phyloP scores from a whole-genome alignment of 2,329 filamentous ascomycete genomes.

The Hymenoscyphus albidus region DNA sequence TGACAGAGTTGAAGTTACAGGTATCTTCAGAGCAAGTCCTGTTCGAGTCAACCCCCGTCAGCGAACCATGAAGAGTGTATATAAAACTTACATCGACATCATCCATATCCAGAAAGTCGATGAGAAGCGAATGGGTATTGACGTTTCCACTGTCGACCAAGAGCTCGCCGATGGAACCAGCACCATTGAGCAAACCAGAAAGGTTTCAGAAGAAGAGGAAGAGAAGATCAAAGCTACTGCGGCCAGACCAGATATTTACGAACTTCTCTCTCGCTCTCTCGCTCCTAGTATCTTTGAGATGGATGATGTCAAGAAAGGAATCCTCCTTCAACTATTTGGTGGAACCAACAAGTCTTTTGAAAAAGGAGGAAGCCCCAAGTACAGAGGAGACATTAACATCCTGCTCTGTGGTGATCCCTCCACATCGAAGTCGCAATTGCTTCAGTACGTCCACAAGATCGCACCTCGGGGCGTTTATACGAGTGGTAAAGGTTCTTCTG shows the following conservation, averaged over 20 bases:
- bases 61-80: constrained; percentile 86
- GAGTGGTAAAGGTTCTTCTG: constrained; percentile 71
- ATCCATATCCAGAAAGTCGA: constrained; percentile 96
- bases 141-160: constrained; percentile 81
- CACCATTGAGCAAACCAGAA: constrained; percentile 78
- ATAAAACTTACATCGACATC: constrained; percentile 97
- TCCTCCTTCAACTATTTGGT: constrained; percentile 91
- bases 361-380: constrained; percentile 91
- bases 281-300: constrained; percentile 96
- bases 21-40: constrained; percentile 92
- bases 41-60: constrained; percentile 93
- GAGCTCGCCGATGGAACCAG: constrained; percentile 59
- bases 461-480: constrained; percentile 82
- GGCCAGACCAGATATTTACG: constrained; percentile 81
- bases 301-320: constrained; percentile 98
- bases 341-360: constrained; percentile 98
- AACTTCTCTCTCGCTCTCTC: constrained; percentile 82
- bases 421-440: constrained; percentile 90
- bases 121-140: constrained; percentile 88
- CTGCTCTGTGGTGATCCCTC: constrained; percentile 96
- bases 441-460: constrained; percentile 96
- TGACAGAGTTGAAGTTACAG: constrained; percentile 91
- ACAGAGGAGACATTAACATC: constrained; percentile 96
- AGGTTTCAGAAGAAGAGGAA: constrained; percentile 81
- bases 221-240: constrained; percentile 81